A percentile compares a stretch with the other conserved stretches of the same genome.
phyloP scores from a whole-genome alignment of 2,329 filamentous ascomycete species.

The Xylariales sp. region DNA sequence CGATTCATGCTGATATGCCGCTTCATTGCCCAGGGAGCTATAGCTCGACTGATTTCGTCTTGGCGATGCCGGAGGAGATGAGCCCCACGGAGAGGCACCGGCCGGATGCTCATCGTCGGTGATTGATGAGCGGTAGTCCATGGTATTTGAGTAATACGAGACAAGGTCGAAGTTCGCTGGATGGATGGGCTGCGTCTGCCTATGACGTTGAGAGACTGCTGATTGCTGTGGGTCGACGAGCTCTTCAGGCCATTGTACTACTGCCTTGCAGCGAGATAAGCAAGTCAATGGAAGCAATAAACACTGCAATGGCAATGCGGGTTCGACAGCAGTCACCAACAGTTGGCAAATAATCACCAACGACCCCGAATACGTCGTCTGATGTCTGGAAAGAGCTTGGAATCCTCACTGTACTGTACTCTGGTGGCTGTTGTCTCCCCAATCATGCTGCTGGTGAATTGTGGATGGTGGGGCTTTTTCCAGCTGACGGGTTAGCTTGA shows the following conservation, averaged over 20 bases:
- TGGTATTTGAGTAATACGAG: constrained; percentile 23
- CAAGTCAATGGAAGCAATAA: background rate
- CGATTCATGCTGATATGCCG: constrained; percentile 39
- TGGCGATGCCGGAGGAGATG: constrained; percentile 47
- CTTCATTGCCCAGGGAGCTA: constrained; percentile 34
- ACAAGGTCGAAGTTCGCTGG: background rate
- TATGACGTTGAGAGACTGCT: constrained; percentile 9
- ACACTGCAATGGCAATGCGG: background rate
- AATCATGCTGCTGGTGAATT: no score
- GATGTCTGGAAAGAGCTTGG: background rate
- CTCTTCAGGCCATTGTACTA: constrained; percentile 1
- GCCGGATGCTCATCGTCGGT: constrained; percentile 49
- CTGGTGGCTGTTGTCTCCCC: no score
- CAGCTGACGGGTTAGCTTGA: no score
- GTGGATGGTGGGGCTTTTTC: no score
- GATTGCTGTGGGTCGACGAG: background rate
- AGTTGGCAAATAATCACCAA: background rate
- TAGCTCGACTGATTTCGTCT: constrained; percentile 41
- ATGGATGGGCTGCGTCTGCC: background rate
- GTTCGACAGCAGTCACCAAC: background rate
- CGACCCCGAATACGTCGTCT: background rate
- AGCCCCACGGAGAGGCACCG: constrained; percentile 53
- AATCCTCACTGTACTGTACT: background rate
- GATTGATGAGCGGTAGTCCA: constrained; percentile 57
- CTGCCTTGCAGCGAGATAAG: background rate